phyloP scores from a whole-genome alignment of 2,329 filamentous ascomycete species.

The Aspergillus quadrilineatus region DNA sequence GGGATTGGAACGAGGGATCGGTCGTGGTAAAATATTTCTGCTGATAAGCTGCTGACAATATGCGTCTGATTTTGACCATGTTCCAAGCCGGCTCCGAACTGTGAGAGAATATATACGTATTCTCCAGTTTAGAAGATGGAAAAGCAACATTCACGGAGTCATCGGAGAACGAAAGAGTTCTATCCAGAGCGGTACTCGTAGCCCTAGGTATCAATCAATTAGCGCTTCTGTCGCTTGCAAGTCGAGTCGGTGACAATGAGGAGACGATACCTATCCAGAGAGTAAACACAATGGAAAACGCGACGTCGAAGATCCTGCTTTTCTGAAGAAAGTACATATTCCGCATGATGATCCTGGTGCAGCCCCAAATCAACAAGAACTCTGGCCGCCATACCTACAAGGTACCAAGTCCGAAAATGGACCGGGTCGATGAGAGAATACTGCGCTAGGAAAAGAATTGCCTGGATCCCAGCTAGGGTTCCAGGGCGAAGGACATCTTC shows the following conservation, averaged over 20 bases:
- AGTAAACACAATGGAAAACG: slow-evolving; percentile 88
- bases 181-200: slow-evolving; percentile 82
- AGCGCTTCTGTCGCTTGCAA: neutral
- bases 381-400: slow-evolving; percentile 85
- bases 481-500: slow-evolving; percentile 84
- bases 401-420: slow-evolving; percentile 91
- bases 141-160: slow-evolving; percentile 80
- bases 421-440: slow-evolving; percentile 88
- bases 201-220: slow-evolving; percentile 53
- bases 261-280: slow-evolving; percentile 69
- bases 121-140: slow-evolving; percentile 52
- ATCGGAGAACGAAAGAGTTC: slow-evolving; percentile 91
- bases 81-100: slow-evolving; percentile 70
- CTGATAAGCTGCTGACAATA: slow-evolving; percentile 88
- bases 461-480: slow-evolving; percentile 81
- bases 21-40: slow-evolving; percentile 78
- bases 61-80: slow-evolving; percentile 77
- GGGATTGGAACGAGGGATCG: slow-evolving; percentile 65
- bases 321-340: slow-evolving; percentile 65
- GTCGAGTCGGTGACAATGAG: neutral
- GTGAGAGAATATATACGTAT: slow-evolving; percentile 51
- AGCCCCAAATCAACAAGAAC: slow-evolving; percentile 86
- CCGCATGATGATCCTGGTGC: slow-evolving; percentile 82
- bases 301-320: slow-evolving; percentile 75
- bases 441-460: slow-evolving; percentile 78